A percentile compares a stretch with the other conserved stretches of the same genome.
These are phyloP conservation scores for Neckera pumila DNA, from an alignment of 225 moss, liverwort and hornwort species.

Conservation along the genomic window DNA sequence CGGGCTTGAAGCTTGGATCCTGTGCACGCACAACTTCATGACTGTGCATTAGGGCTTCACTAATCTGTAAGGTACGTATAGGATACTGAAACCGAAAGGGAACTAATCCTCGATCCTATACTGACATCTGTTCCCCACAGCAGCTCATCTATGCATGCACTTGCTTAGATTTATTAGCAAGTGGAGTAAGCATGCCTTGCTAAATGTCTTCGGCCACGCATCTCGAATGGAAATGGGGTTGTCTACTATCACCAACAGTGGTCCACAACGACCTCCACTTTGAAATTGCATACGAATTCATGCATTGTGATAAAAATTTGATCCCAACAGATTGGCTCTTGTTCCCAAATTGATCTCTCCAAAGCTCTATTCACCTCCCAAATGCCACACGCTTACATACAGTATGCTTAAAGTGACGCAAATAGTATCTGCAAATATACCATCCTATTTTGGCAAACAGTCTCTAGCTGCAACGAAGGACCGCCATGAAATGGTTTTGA, in stretches of 20 bases:
- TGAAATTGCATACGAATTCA: neutral
- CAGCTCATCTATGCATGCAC: neutral
- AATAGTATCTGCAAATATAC: neutral
- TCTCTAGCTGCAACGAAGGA: neutral
- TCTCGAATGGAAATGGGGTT: neutral
- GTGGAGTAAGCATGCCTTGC: neutral
- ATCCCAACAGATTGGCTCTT: neutral
- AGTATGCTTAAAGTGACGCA: neutral
- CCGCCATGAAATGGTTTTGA: neutral
- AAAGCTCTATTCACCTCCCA: neutral
- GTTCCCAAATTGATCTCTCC: neutral
- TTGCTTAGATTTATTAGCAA: neutral
- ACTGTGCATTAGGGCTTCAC: neutral
- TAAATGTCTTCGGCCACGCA: neutral
- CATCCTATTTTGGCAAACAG: neutral
- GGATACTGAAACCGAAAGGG: neutral
- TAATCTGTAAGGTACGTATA: neutral
- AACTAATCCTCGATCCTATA: neutral
- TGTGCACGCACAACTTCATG: neutral
- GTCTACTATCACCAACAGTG: neutral
- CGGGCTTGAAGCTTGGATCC: constrained; percentile 63
- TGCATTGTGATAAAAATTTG: neutral
- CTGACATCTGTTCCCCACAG: neutral
- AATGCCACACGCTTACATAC: neutral
- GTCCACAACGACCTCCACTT: neutral